Percentiles rank a stretch among this genome's conserved stretches.
phyloP scores from a whole-genome alignment of 306 rosid species.

The Betula pendula region DNA sequence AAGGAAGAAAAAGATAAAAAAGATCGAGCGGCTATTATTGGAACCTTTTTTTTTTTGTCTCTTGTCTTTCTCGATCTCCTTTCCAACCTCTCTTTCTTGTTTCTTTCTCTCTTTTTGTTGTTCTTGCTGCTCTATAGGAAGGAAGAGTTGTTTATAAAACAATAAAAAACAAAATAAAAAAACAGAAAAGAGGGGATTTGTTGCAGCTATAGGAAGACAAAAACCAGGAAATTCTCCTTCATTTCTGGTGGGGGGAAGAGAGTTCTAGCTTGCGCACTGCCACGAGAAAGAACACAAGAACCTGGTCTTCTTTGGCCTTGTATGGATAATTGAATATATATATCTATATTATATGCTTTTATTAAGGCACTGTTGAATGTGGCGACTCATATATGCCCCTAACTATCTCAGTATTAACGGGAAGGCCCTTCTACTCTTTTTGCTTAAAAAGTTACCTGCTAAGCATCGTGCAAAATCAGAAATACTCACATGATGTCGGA shows the following conservation, averaged over 20 bases:
- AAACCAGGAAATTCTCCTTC: constrained; percentile 74
- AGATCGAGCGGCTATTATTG: constrained; percentile 17
- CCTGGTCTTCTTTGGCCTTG: constrained; percentile 48
- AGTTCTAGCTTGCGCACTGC: constrained; percentile 40
- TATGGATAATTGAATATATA: constrained; percentile 31
- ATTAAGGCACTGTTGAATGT: constrained; percentile 30
- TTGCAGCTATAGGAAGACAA: constrained; percentile 74
- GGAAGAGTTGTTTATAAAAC: constrained; percentile 14
- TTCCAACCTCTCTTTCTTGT: constrained; percentile 16
- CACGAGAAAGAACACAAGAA: constrained; percentile 51
- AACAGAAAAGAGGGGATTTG: constrained; percentile 58
- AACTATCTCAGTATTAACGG: constrained; percentile 24
- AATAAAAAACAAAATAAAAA: neutral
- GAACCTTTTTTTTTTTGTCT: constrained; percentile 34
- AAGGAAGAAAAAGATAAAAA: constrained; percentile 21
- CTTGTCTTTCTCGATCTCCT: constrained; percentile 21
- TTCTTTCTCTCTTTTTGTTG: constrained; percentile 22
- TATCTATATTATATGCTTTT: constrained; percentile 9
- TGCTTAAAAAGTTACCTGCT: neutral
- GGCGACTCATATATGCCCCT: constrained; percentile 46
- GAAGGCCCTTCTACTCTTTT: constrained; percentile 34
- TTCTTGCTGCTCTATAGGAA: constrained; percentile 21
- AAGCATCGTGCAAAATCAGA: neutral
- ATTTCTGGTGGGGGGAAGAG: constrained; percentile 58
- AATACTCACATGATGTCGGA: neutral